These are phyloP conservation scores for Aspergillus tanneri DNA, from an alignment of 2,329 filamentous ascomycete species.

Conservation along the genomic window DNA sequence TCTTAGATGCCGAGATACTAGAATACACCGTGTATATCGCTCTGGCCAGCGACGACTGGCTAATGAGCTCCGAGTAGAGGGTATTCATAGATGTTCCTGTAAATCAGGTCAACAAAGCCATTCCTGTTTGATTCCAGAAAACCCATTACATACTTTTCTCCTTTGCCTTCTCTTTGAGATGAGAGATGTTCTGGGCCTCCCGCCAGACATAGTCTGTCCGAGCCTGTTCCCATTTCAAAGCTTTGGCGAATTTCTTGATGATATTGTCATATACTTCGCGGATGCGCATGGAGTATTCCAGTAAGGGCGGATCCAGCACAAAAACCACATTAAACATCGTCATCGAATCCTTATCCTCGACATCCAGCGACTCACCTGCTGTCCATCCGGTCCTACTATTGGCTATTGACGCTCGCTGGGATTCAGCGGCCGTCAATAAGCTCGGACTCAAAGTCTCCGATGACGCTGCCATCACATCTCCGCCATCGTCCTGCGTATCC, in stretches of 20 bases:
- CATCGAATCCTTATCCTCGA: conserved; percentile 62
- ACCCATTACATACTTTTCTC: conserved; percentile 49
- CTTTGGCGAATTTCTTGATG: conserved; percentile 88
- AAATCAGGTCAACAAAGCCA: conserved; percentile 14
- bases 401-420: conserved; percentile 24
- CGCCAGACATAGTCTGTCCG: conserved; percentile 87
- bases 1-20: conserved; percentile 77
- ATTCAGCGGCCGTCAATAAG: conserved; percentile 22
- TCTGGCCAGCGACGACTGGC: conserved; percentile 73
- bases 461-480: conserved; percentile 33
- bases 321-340: conserved; percentile 99
- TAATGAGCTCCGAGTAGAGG: conserved; percentile 46
- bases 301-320: conserved; percentile 74
- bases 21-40: conserved; percentile 81
- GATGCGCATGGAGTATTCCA: conserved; percentile 70
- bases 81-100: conserved; percentile 36
- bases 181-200: conserved; percentile 79
- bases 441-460: conserved; percentile 27
- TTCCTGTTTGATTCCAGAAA: not conserved
- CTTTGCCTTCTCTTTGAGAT: conserved; percentile 76
- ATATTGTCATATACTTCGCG: conserved; percentile 85
- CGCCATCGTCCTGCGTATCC: conserved; percentile 33
- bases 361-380: conserved; percentile 26
- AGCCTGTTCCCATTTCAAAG: conserved; percentile 88
- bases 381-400: conserved; percentile 24